These are phyloP conservation scores for Escallonia herrerae DNA, from an alignment of 129 eudicot species.

Conservation along the genomic window DNA sequence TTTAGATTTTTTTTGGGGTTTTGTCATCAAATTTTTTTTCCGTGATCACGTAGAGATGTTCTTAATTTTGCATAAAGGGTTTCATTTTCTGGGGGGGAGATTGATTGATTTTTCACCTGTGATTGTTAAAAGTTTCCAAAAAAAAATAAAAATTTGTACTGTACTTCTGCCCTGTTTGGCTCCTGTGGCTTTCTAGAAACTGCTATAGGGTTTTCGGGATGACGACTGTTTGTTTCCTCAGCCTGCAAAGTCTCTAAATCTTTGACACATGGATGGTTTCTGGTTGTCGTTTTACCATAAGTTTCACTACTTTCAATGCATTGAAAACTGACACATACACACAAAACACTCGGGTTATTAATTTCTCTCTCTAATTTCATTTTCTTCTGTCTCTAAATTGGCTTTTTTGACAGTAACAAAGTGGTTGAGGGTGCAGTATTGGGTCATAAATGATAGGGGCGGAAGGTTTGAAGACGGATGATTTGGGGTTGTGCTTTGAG, in stretches of 20 bases:
- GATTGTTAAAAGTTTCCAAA: no score
- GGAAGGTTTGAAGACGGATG: conserved; percentile 20
- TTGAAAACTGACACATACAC: not conserved
- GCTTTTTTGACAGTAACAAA: not conserved
- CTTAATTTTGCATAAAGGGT: no score
- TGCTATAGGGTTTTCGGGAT: no score
- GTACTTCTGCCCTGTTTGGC: no score
- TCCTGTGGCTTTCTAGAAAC: no score
- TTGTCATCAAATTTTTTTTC: no score
- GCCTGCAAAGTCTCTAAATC: no score
- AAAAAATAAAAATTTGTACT: not conserved
- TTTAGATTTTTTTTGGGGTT: not conserved
- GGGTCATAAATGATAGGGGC: conserved; percentile 8
- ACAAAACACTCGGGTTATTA: not conserved
- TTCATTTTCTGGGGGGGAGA: no score
- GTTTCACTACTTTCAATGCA: not conserved
- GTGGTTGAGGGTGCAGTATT: not conserved
- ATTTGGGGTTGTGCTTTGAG: conserved; percentile 35
- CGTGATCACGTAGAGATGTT: no score
- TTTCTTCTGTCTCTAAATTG: not conserved
- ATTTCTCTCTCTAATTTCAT: not conserved
- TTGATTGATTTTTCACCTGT: no score
- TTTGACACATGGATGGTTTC: not conserved
- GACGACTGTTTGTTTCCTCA: no score
- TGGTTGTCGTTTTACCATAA: not conserved